These are phyloP conservation scores for Sclerotinia spermophila DNA, from an alignment of 2,329 filamentous ascomycete genomes.

Conservation along the genomic window DNA sequence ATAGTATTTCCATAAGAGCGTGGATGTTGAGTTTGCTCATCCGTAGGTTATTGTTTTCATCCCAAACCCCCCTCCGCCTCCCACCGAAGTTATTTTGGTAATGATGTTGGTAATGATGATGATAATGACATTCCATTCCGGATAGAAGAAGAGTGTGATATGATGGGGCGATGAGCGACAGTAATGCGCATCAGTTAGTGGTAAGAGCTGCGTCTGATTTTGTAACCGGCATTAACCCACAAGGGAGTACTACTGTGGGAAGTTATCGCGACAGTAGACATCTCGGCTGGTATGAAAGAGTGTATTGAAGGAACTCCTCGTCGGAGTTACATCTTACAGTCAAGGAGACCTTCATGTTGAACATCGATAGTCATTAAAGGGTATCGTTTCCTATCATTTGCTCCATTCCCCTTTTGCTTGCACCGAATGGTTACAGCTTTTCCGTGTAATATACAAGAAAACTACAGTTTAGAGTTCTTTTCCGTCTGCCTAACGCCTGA, in stretches of 20 bases:
- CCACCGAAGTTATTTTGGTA: too few relatives aligned
- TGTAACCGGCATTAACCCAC: fast-evolving
- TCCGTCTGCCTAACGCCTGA: background rate
- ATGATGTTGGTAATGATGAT: background rate
- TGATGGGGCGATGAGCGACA: too few relatives aligned
- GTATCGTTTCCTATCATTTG: conserved; percentile 5
- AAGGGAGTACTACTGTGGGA: fast-evolving
- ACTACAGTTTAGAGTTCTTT: background rate
- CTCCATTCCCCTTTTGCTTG: background rate
- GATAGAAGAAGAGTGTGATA: too few relatives aligned
- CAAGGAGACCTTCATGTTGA: background rate
- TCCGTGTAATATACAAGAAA: background rate
- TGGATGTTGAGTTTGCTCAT: background rate
- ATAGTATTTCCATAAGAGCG: fast-evolving
- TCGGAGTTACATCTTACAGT: too few relatives aligned
- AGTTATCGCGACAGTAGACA: too few relatives aligned
- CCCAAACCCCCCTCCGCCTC: fast-evolving
- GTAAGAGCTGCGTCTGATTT: too few relatives aligned
- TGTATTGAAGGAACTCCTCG: too few relatives aligned
- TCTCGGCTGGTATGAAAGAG: too few relatives aligned
- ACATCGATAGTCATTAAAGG: background rate
- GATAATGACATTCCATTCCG: too few relatives aligned
- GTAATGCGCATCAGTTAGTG: too few relatives aligned
- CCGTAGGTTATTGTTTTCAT: fast-evolving
- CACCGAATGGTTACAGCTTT: too few relatives aligned